A percentile compares a stretch with the other conserved stretches of the same genome.
These are phyloP conservation scores for Apium graveolens DNA, from an alignment of 129 eudicot genomes.

Conservation along the genomic window DNA sequence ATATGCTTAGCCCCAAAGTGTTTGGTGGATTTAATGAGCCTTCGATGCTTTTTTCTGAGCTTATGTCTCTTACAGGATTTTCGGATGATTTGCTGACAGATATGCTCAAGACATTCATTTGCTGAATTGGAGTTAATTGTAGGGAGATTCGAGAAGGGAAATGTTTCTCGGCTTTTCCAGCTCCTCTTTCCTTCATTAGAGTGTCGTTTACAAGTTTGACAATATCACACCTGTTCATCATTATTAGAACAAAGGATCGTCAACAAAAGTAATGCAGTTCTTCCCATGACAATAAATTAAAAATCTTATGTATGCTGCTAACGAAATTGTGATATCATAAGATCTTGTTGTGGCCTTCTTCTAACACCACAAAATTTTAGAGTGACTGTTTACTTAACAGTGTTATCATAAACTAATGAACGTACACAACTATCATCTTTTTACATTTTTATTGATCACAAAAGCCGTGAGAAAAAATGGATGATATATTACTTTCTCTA, in stretches of 20 bases:
- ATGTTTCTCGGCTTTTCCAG: constrained; percentile 72
- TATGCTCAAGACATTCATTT: constrained; percentile 56
- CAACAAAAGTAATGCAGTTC: neutral
- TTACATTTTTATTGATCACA: neutral
- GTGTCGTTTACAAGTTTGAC: constrained; percentile 46
- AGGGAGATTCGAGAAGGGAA: constrained; percentile 82
- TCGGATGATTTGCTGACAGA: constrained; percentile 75
- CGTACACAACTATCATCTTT: neutral
- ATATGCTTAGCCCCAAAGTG: constrained; percentile 39
- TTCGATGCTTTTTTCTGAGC: constrained; percentile 52
- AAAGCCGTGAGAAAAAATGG: neutral
- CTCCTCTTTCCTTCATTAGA: constrained; percentile 61
- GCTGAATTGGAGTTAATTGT: constrained; percentile 55
- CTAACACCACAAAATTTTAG: no score
- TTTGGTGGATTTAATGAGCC: constrained; percentile 64
- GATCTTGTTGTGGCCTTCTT: no score
- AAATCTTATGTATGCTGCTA: neutral
- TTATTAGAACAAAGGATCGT: neutral
- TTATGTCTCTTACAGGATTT: constrained; percentile 62
- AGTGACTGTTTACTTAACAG: no score
- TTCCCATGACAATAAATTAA: no score
- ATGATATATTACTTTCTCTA: neutral
- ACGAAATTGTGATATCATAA: no score
- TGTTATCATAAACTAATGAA: no score
- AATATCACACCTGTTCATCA: constrained; percentile 54